Evolutionary conservation across 257 asterid species (phyloP).

Genomic region (Salvia miltiorrhiza): DNA sequence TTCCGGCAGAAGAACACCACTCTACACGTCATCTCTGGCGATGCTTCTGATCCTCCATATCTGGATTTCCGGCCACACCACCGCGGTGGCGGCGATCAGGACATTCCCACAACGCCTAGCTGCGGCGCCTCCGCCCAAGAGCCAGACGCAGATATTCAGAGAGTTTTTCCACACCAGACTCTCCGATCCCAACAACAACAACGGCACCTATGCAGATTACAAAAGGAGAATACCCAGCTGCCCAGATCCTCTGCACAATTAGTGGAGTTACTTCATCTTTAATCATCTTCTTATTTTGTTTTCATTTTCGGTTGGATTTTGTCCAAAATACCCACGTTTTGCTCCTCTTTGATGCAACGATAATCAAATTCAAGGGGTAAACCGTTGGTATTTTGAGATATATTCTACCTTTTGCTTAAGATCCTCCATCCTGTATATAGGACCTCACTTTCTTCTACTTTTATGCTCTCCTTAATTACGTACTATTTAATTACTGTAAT

Average conservation of each 20-base stretch:
- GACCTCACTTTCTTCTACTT: slow-evolving; percentile 13
- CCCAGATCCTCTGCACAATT: slow-evolving; percentile 95
- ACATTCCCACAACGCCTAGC: slow-evolving; percentile 26
- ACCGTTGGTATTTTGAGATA: slow-evolving; percentile 92
- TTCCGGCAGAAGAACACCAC: slow-evolving; percentile 37
- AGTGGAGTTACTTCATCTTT: slow-evolving; percentile 24
- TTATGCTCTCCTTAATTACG: neutral
- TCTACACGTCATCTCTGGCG: slow-evolving; percentile 19
- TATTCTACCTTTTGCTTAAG: slow-evolving; percentile 19
- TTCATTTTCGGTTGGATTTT: slow-evolving; percentile 15
- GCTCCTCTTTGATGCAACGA: slow-evolving; percentile 22
- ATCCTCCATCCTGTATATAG: slow-evolving; percentile 22
- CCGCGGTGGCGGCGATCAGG: slow-evolving; percentile 47
- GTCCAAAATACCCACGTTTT: slow-evolving; percentile 91
- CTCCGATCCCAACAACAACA: slow-evolving; percentile 23
- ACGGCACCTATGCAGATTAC: slow-evolving; percentile 44
- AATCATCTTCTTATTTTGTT: neutral
- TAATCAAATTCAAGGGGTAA: slow-evolving; percentile 28
- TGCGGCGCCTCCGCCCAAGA: slow-evolving; percentile 20
- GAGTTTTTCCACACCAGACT: slow-evolving; percentile 44
- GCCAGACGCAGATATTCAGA: slow-evolving; percentile 43
- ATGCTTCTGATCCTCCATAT: slow-evolving; percentile 34
- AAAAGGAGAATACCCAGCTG: slow-evolving; percentile 77
- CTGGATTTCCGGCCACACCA: slow-evolving; percentile 24
- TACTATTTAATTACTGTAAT: neutral